Conservation (phyloP, 148 eudicot genomes). For the Beta vulgaris region DNA sequence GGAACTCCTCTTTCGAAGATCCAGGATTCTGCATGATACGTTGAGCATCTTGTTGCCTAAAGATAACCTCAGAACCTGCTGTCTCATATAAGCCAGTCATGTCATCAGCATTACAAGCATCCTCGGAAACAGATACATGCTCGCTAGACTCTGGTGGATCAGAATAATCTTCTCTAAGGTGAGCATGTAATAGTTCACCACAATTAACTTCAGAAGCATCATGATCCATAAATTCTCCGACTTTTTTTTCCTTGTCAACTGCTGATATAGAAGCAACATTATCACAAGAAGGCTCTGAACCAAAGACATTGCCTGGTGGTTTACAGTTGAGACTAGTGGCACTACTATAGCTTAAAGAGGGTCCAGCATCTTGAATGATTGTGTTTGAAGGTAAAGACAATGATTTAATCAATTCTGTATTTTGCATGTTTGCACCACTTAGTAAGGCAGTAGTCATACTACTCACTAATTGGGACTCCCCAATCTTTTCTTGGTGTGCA, state of each 20-base stretch:
- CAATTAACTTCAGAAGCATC: slow-evolving; percentile 27
- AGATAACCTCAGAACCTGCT: slow-evolving; percentile 27
- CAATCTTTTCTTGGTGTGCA: slow-evolving; percentile 34
- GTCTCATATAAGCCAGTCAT: slow-evolving; percentile 23
- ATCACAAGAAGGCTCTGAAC: slow-evolving; percentile 24
- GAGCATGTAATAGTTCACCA: slow-evolving; percentile 21
- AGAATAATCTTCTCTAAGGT: slow-evolving; percentile 20
- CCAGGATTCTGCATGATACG: slow-evolving; percentile 31
- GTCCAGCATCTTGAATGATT: slow-evolving; percentile 9
- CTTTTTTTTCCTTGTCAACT: slow-evolving; percentile 25
- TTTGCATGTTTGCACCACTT: slow-evolving; percentile 25
- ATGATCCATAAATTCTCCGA: slow-evolving; percentile 26
- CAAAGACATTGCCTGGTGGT: slow-evolving; percentile 19
- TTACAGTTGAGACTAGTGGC: slow-evolving; percentile 20
- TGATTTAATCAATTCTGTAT: slow-evolving; percentile 31
- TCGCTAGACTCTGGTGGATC: slow-evolving; percentile 18
- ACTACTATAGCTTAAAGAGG: slow-evolving; percentile 14
- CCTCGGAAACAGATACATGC: slow-evolving; percentile 22
- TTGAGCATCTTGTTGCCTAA: slow-evolving; percentile 41
- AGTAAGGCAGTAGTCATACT: slow-evolving; percentile 30
- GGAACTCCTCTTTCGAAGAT: slow-evolving; percentile 67
- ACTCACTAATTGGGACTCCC: slow-evolving; percentile 36
- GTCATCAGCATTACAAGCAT: slow-evolving; percentile 18
- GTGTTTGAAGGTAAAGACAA: slow-evolving; percentile 29
- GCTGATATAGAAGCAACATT: slow-evolving; percentile 27